phyloP scores from a whole-genome alignment of 352 stramenopile genomes.

The Pythium brachiatum region DNA sequence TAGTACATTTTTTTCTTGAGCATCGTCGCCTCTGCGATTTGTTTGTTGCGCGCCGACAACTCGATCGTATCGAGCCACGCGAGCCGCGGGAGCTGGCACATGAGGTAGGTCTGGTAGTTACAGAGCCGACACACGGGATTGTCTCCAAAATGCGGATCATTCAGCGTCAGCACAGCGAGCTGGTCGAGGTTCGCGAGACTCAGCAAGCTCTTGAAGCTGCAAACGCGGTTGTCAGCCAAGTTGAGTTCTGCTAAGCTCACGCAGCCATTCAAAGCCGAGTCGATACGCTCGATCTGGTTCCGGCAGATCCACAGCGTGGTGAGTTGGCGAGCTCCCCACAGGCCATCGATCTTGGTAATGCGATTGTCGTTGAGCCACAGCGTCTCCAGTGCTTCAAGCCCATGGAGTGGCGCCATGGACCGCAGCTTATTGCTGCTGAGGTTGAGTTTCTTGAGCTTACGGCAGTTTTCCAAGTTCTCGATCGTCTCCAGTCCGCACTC shows the following conservation, averaged over 20 bases:
- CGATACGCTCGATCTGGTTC: constrained; percentile 73
- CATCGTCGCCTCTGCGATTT: constrained; percentile 89
- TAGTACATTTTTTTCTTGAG: constrained; percentile 96
- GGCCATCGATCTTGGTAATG: constrained; percentile 49
- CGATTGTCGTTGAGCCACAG: constrained; percentile 86
- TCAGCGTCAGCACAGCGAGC: constrained; percentile 66
- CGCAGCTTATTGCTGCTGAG: constrained; percentile 67
- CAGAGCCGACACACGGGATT: constrained; percentile 90
- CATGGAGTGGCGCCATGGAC: constrained; percentile 49
- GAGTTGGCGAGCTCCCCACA: constrained; percentile 52
- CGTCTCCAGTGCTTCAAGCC: constrained; percentile 56
- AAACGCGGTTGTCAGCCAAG: constrained; percentile 78
- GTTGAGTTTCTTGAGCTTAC: constrained; percentile 59
- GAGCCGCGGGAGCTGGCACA: constrained; percentile 81
- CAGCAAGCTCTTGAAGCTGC: constrained; percentile 85
- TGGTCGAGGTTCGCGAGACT: constrained; percentile 66
- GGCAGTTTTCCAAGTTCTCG: constrained; percentile 39
- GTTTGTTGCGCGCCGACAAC: constrained; percentile 75
- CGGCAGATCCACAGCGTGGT: constrained; percentile 70
- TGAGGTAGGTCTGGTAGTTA: constrained; percentile 92
- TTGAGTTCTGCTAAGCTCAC: constrained; percentile 77
- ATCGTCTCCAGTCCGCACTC: constrained; percentile 66
- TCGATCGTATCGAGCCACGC: constrained; percentile 72
- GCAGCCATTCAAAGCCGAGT: constrained; percentile 55
- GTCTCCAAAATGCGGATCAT: constrained; percentile 87